Percentiles rank a stretch among this genome's conserved stretches.
Conservation (phyloP, 495 filamentous ascomycete genomes). For the Penicillium maclennaniae region DNA sequence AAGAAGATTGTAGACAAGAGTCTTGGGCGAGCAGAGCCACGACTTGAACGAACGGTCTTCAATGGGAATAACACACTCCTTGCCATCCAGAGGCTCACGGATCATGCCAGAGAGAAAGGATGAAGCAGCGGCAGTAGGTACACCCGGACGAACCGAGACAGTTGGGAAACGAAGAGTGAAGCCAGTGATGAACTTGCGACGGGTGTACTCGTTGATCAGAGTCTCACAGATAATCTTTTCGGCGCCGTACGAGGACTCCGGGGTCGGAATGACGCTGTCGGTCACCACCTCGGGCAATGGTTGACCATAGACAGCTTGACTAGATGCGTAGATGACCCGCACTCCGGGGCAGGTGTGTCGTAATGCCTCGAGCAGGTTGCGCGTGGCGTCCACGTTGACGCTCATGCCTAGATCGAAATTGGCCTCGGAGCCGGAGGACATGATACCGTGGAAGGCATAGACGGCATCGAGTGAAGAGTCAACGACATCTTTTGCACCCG, state of each 20-base stretch:
- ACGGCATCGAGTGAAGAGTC: slow-evolving; percentile 53
- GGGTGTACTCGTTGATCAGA: slow-evolving; percentile 67
- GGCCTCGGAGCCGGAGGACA: slow-evolving; percentile 69
- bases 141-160: slow-evolving; percentile 65
- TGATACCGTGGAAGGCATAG: slow-evolving; percentile 79
- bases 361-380: slow-evolving; percentile 56
- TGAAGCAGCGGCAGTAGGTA: slow-evolving; percentile 63
- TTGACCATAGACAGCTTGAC: slow-evolving; percentile 55
- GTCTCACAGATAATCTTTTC: slow-evolving; percentile 72
- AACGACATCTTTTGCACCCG: slow-evolving; percentile 48
- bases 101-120: slow-evolving; percentile 70
- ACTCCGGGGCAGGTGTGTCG: slow-evolving; percentile 53
- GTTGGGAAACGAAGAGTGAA: slow-evolving; percentile 68
- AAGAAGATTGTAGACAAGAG: slow-evolving; percentile 61
- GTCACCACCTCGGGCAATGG: slow-evolving; percentile 47
- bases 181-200: slow-evolving; percentile 61
- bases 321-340: slow-evolving; percentile 58
- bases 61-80: slow-evolving; percentile 60
- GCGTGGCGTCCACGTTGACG: slow-evolving; percentile 68
- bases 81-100: slow-evolving; percentile 54
- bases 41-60: slow-evolving; percentile 55
- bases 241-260: slow-evolving; percentile 66
- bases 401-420: slow-evolving; percentile 66
- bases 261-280: slow-evolving; percentile 58
- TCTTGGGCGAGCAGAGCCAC: slow-evolving; percentile 62